These are phyloP conservation scores for Colletotrichum caudatum DNA, from an alignment of 2,329 filamentous ascomycete species.

Conservation along the genomic window DNA sequence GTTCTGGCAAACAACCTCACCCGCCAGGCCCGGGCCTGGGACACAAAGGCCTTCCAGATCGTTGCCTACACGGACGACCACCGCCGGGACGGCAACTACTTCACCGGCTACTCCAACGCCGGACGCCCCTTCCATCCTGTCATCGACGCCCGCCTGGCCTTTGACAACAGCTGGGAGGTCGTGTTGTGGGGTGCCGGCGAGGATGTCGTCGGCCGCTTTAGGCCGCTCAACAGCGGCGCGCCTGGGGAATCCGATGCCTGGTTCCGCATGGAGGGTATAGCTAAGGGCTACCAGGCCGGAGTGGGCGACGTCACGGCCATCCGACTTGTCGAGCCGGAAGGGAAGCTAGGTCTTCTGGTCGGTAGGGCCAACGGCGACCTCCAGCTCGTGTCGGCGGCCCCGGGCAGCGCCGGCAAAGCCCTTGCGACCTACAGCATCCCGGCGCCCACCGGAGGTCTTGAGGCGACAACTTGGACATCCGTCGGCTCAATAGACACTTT, in stretches of 20 bases:
- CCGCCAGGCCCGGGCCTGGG: constrained; percentile 66
- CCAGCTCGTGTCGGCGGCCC: constrained; percentile 56
- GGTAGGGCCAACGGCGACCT: constrained; percentile 65
- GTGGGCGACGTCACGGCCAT: constrained; percentile 64
- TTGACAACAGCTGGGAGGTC: constrained; percentile 56
- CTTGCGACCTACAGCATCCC: constrained; percentile 44
- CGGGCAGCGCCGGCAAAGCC: constrained; percentile 48
- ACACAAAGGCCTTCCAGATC: constrained; percentile 56
- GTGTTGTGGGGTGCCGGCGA: constrained; percentile 65
- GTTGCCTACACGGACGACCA: constrained; percentile 47
- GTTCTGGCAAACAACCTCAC: constrained; percentile 60
- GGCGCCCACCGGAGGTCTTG: constrained; percentile 48
- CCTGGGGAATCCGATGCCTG: constrained; percentile 39
- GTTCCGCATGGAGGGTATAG: constrained; percentile 51
- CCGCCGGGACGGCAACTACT: constrained; percentile 41
- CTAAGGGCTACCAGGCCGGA: constrained; percentile 56
- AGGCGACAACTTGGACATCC: constrained; percentile 46
- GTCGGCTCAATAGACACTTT: constrained; percentile 41
- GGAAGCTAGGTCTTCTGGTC: constrained; percentile 54
- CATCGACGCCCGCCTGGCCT: constrained; percentile 58
- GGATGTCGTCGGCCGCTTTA: constrained; percentile 59
- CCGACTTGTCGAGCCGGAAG: constrained; percentile 55
- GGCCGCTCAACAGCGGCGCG: constrained; percentile 45
- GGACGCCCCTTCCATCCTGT: constrained; percentile 57
- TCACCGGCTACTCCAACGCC: constrained; percentile 29